Percentiles rank a stretch among this genome's conserved stretches.
Evolutionary conservation across 768 basidiomycete species (phyloP).

Genomic region (Termitomyces sp.): DNA sequence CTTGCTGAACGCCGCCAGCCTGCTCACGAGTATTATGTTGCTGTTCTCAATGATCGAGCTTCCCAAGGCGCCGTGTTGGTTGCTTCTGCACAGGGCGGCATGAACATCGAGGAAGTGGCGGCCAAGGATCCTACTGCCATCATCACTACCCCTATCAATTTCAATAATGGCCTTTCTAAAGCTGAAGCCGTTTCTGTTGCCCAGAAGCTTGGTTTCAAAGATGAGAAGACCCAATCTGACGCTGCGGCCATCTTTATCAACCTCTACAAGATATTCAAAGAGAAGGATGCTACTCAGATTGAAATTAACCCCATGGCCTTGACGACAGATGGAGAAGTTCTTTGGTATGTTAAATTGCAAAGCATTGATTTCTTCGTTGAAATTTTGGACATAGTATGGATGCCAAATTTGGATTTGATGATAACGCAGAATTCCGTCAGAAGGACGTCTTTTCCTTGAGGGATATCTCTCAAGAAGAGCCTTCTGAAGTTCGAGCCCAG

Average conservation of each 20-base stretch:
- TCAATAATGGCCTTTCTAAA: constrained; percentile 74
- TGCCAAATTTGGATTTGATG: constrained; percentile 99
- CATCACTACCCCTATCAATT: constrained; percentile 91
- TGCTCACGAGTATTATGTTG: constrained; percentile 96
- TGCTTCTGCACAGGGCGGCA: constrained; percentile 91
- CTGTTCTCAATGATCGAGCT: constrained; percentile 92
- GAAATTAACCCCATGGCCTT: constrained; percentile 99
- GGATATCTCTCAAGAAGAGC: constrained; percentile 92
- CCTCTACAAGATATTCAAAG: constrained; percentile 95
- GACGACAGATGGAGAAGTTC: constrained; percentile 85
- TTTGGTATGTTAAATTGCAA: constrained; percentile 55
- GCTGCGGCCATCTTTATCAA: constrained; percentile 94
- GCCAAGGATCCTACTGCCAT: constrained; percentile 93
- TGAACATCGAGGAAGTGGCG: constrained; percentile 99
- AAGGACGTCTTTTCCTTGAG: constrained; percentile 84
- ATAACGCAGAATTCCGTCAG: constrained; percentile 98
- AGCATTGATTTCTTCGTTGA: constrained; percentile 9
- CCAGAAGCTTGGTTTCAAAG: constrained; percentile 87
- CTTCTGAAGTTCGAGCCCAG: constrained; percentile 97
- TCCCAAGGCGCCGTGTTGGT: constrained; percentile 90
- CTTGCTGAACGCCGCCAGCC: constrained; percentile 93
- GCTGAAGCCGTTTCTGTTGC: constrained; percentile 74
- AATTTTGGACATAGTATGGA: constrained; percentile 76
- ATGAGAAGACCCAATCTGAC: constrained; percentile 64
- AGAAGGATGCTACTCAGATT: constrained; percentile 98